phyloP scores from a whole-genome alignment of 805 yeast genomes.

The Teunomyces pallodes region DNA sequence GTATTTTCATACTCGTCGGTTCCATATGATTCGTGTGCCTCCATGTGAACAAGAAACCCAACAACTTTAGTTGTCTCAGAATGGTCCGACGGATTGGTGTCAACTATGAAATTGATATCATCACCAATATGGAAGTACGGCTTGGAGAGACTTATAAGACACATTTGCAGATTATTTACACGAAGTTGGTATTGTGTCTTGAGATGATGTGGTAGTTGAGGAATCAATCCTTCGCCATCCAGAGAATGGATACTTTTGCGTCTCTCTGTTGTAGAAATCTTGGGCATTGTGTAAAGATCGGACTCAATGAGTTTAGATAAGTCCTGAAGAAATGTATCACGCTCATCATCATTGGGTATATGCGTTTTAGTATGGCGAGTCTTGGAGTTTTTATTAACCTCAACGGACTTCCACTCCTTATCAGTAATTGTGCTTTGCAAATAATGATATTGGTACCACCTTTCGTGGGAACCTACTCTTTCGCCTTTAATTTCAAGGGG shows the following conservation, averaged over 20 bases:
- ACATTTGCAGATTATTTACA: slow-evolving; percentile 31
- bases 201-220: slow-evolving; percentile 27
- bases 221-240: slow-evolving; percentile 10
- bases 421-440: slow-evolving; percentile 24
- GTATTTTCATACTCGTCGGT: slow-evolving; percentile 18
- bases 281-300: slow-evolving; percentile 32
- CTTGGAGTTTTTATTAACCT: background rate
- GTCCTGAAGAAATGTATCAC: slow-evolving; percentile 26
- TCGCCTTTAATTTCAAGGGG: slow-evolving; percentile 30
- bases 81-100: slow-evolving; percentile 18
- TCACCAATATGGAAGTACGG: slow-evolving; percentile 40
- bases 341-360: slow-evolving; percentile 5
- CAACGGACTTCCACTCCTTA: slow-evolving; percentile 25
- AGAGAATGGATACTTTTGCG: slow-evolving; percentile 25
- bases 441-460: slow-evolving; percentile 29
- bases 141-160: slow-evolving; percentile 30
- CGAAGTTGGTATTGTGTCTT: slow-evolving; percentile 38
- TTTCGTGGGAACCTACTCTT: slow-evolving; percentile 22
- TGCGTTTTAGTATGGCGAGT: background rate
- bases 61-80: slow-evolving; percentile 23
- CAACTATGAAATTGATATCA: slow-evolving; percentile 33
- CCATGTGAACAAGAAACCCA: slow-evolving; percentile 34
- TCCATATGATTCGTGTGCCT: slow-evolving; percentile 36
- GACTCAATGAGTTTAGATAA: slow-evolving; percentile 30
- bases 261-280: slow-evolving; percentile 30